phyloP scores from a whole-genome alignment of 805 yeast species.

The Sungouiella thailandica region DNA sequence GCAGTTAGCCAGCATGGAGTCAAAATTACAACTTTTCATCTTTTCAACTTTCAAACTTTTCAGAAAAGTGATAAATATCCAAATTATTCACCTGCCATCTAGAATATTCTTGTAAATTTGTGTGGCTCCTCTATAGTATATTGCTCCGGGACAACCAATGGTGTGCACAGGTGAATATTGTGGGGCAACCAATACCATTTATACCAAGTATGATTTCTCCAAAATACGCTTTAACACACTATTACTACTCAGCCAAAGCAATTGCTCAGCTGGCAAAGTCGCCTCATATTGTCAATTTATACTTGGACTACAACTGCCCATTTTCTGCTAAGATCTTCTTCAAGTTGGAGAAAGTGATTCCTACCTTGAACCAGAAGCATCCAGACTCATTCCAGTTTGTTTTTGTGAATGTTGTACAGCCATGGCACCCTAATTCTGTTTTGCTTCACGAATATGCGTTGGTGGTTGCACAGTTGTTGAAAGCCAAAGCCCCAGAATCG shows the following conservation, averaged over 20 bases:
- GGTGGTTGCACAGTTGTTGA: slow-evolving; percentile 64
- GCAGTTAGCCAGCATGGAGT: too few relatives aligned
- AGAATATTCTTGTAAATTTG: too few relatives aligned
- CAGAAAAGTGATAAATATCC: too few relatives aligned
- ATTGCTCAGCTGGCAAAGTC: slow-evolving; percentile 10
- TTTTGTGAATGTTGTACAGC: slow-evolving; percentile 75
- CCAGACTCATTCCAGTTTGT: slow-evolving; percentile 54
- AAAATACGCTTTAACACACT: slow-evolving; percentile 36
- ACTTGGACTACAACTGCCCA: slow-evolving; percentile 75
- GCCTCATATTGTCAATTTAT: slow-evolving; percentile 53
- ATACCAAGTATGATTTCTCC: slow-evolving; percentile 46
- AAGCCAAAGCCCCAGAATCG: slow-evolving; percentile 17
- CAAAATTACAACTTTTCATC: too few relatives aligned
- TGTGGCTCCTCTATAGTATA: too few relatives aligned
- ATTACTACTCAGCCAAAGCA: slow-evolving; percentile 17
- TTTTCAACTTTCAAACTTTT: too few relatives aligned
- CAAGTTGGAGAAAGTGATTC: slow-evolving; percentile 51
- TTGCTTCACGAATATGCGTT: slow-evolving; percentile 66
- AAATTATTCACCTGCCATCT: too few relatives aligned
- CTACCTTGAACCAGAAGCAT: slow-evolving; percentile 40
- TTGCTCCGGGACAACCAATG: too few relatives aligned
- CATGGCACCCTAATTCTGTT: slow-evolving; percentile 82
- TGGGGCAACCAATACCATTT: too few relatives aligned
- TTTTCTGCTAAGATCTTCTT: slow-evolving; percentile 62
- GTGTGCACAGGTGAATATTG: too few relatives aligned